These are phyloP conservation scores for Erucastrum elatum DNA, from an alignment of 345 rosid species.

Conservation along the genomic window DNA sequence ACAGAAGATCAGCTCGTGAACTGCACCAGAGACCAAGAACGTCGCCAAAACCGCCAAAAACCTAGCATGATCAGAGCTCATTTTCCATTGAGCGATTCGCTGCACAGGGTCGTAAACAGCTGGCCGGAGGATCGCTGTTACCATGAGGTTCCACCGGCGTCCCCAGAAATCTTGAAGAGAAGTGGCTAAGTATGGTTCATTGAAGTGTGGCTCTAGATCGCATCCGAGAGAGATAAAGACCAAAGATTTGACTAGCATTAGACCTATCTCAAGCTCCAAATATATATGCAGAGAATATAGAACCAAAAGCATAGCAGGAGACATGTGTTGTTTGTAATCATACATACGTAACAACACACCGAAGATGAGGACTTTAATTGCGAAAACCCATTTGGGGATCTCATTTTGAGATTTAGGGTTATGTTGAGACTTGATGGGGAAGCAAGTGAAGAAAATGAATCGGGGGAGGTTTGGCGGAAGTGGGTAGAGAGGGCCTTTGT, in stretches of 20 bases:
- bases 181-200: conserved; percentile 54
- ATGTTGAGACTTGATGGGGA: conserved; percentile 45
- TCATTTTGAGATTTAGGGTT: conserved; percentile 30
- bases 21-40: conserved; percentile 40
- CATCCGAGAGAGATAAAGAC: conserved; percentile 19
- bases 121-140: conserved; percentile 44
- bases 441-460: conserved; percentile 43
- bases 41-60: conserved; percentile 21
- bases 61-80: conserved; percentile 7
- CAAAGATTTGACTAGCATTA: conserved; percentile 30
- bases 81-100: not conserved
- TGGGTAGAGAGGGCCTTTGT: conserved; percentile 42
- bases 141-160: conserved; percentile 57
- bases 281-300: conserved; percentile 33
- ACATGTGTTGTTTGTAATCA: conserved; percentile 23
- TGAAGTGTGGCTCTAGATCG: conserved; percentile 45
- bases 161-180: conserved; percentile 70
- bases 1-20: conserved; percentile 42
- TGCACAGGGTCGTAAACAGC: conserved; percentile 44
- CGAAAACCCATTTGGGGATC: conserved; percentile 37
- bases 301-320: conserved; percentile 10
- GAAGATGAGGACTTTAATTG: conserved; percentile 35
- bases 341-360: conserved; percentile 14
- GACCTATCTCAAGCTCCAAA: conserved; percentile 36
- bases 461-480: conserved; percentile 11